Conservation (phyloP, 2,329 filamentous ascomycete genomes). For the Lecanicillium sp. region DNA sequence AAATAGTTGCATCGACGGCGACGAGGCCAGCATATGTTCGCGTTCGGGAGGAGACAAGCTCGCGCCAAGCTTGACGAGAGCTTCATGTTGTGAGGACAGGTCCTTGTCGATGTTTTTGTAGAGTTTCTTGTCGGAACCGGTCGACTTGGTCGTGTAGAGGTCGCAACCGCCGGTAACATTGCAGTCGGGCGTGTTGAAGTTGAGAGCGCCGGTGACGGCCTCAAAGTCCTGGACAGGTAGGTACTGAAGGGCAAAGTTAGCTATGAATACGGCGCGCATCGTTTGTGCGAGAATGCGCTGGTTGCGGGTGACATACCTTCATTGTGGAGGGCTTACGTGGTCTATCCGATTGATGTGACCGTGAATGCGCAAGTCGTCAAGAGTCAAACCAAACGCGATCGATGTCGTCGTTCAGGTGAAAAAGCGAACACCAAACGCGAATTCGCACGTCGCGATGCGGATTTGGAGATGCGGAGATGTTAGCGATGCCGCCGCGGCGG, state of each 20-base stretch:
- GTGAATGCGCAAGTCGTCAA: too few relatives aligned
- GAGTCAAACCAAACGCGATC: too few relatives aligned
- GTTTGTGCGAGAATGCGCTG: not conserved
- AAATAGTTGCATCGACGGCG: constrained; percentile 53
- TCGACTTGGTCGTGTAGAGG: constrained; percentile 94
- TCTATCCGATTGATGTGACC: not conserved
- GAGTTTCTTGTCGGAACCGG: constrained; percentile 91
- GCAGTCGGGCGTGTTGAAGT: constrained; percentile 90
- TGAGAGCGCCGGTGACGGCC: constrained; percentile 83
- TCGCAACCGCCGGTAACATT: constrained; percentile 92
- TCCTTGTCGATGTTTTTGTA: constrained; percentile 93
- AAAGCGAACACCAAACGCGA: too few relatives aligned
- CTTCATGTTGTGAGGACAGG: constrained; percentile 85
- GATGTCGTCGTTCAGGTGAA: too few relatives aligned
- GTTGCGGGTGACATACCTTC: constrained; percentile 31
- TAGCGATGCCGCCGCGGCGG: too few relatives aligned
- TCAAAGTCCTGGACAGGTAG: constrained; percentile 87
- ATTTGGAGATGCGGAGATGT: too few relatives aligned
- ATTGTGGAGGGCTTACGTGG: constrained; percentile 23
- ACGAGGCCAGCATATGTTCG: constrained; percentile 60
- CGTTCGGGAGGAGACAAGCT: constrained; percentile 80
- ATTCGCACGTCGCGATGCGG: too few relatives aligned
- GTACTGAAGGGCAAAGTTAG: constrained; percentile 53
- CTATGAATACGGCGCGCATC: not conserved
- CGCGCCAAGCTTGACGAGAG: constrained; percentile 77